Evolutionary conservation across 1,139 yeast genomes (phyloP), one percentile per base, ranked within the genome.

Genomic region (Hansenula sp.): DNA sequence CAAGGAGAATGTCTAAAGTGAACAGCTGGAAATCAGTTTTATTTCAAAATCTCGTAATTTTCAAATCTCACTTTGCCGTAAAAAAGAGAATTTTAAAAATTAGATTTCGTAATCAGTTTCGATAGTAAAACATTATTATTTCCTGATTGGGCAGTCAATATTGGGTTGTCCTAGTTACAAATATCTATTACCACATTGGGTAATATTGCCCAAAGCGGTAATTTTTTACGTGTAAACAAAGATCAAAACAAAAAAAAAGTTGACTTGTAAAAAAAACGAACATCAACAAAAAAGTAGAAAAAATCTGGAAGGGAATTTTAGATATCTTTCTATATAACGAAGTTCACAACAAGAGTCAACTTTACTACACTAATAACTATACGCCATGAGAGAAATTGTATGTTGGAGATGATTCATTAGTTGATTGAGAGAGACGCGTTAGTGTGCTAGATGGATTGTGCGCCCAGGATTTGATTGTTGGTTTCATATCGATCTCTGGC

Each of bases 361-460:
- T 12, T 11, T n/a, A 33, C 25, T 25, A 33, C 29, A 18, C 28
- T 2, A 8, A 25, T 7, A 24, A 25, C 17, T 18, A 11, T 11
- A 16, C 24, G 21, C 29, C n/a, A 33, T 33, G 35, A 33, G 35
- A 33, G 35, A 33, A 33, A 33, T 33, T 9, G 35, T 33, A 33
- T 18, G 35, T 33, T n/a, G n/a, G n/a, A n/a, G n/a, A n/a, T n/a
- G 24, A n/a, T 6, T n/a, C 10, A 10, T 31, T 16, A 29, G 7
- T 11, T 16, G 20, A 11, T 9, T 25, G 27, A 10, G 24, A 22
- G 24, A 22, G 10, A 22, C 10, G 10, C 10, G 24, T 8, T 22
- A 22, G 10, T 22, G 24, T 22, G 24, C 24, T 22, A 22, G 24
- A 10, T 22, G 7, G 24, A 22, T 22, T 22, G 10, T 22, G 10